Percentiles rank a stretch among this genome's conserved stretches.
Conservation (phyloP, 148 eudicot genomes). For the Spergularia marina region DNA sequence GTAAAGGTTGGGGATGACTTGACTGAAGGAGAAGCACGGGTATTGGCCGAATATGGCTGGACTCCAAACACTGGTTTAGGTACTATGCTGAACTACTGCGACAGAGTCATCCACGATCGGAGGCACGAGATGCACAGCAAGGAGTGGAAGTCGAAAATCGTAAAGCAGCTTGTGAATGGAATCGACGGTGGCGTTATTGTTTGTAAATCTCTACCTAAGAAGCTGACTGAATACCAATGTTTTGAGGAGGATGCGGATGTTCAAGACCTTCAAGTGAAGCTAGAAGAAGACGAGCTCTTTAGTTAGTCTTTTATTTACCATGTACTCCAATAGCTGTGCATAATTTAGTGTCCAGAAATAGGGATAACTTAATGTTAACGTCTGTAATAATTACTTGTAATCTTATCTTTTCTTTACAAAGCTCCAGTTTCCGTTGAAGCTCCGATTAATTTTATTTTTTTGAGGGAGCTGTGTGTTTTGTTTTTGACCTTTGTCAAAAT, state of each 20-base stretch:
- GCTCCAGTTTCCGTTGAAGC: too few relatives aligned
- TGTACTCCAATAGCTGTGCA: too few relatives aligned
- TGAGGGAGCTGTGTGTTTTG: too few relatives aligned
- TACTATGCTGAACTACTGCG: constrained; percentile 87
- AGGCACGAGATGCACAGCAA: constrained; percentile 57
- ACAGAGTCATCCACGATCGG: constrained; percentile 83
- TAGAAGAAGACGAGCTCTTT: constrained; percentile 37
- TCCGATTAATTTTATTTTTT: too few relatives aligned
- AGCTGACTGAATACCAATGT: constrained; percentile 37
- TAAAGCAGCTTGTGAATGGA: constrained; percentile 67
- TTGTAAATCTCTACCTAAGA: constrained; percentile 37
- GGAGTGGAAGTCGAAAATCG: constrained; percentile 88
- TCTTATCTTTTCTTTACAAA: too few relatives aligned
- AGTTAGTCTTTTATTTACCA: background rate
- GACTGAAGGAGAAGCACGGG: constrained; percentile 83
- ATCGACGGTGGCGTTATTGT: constrained; percentile 70
- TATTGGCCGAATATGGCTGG: constrained; percentile 85
- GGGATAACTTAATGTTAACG: too few relatives aligned
- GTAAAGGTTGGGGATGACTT: constrained; percentile 80
- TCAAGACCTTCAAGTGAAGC: constrained; percentile 45
- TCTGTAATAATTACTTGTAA: too few relatives aligned
- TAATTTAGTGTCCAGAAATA: too few relatives aligned
- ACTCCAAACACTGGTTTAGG: constrained; percentile 78
- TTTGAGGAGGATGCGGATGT: constrained; percentile 13
- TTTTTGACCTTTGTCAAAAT: too few relatives aligned